Base-by-base conservation (phyloP, 2,329 filamentous ascomycete species). In the Penicillium rolfsii region DNA sequence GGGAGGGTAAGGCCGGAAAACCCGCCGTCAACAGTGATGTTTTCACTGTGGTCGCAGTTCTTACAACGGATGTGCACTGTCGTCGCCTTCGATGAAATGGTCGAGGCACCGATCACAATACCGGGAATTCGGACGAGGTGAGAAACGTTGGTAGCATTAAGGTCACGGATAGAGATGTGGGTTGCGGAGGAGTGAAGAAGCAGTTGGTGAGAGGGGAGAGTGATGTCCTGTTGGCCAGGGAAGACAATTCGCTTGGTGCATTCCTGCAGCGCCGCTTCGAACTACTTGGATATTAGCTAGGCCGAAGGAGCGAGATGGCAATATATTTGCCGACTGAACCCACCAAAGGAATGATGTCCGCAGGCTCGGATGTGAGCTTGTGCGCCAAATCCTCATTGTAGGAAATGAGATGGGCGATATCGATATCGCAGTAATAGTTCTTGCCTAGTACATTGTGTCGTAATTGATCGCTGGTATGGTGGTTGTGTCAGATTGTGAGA, bases 381-480 rank as follows among this genome's bases (percentile, higher is more conserved):
- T 98, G 91, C 30, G 94, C 95, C 62, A 99, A 84, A 76, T 97
- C 93, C 78, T 98, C 94, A 73, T 96, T 95, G 80, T 93, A 98
- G 63, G 90, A 95, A 76, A 98, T 98, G 61, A 99, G 82, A 76
- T 99, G 94, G 64, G 91, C 91, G 70, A 99, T 91, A 76, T 99
- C 93, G 74, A 99, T 87, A 76, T 99, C 94, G 81, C 95, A 97
- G 77, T 89, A 97, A 80, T 93, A 98, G 71, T 93, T 93, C 76
- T 97, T 95, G 45, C 97, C 84, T 1, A 98, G 85, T 7, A 95
- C 93, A 80, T 99, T 99, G 74, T 98, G 93, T 71, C 91, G 88
- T 61, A 99, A 86, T 79, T 98, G 95, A 72, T 98, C 94, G 85
- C 95, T 96, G 65, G 52, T 55, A 4, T 14, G 36, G 24, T n/a